Base-by-base conservation (phyloP, 129 eudicot genomes). In the Solidago caesia region DNA sequence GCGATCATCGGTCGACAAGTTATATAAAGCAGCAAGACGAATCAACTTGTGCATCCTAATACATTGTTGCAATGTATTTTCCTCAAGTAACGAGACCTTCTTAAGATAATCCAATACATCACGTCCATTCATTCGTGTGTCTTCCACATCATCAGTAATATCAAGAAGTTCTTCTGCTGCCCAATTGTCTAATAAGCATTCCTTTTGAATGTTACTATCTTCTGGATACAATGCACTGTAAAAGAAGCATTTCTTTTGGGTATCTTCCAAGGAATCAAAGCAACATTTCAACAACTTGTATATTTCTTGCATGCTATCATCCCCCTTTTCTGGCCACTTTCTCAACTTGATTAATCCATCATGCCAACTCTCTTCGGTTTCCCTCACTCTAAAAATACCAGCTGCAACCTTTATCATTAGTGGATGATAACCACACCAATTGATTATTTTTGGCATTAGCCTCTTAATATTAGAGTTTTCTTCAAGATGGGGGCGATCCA, bases 41-140 rank as follows among this genome's bases (percentile, higher is more conserved):
- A 81, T 81, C 68, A 60, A 65, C 63, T 81, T 81, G 62, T 81
- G 81, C 84, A 81, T 81, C 55, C 69, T 46, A 56, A 81, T 79
- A 29, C 66, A 70, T 43, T 44, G 46, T 15, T 64, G 64, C 6
- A 41, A 25, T 44, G 57, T 33, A 33, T 73, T 68, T 45, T 70
- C 81, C 45, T 81, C 81, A 1, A 81, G 61, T 7, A 81, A 75
- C 25, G 70, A 51, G 26, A 81, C 45, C 56, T 14, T 44, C 74
- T 75, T 81, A 27, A 81, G 62, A 63, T 46, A 26, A 7, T 44
- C 39, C 70, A 81, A 9, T 16, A 75, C 73, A 0, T n/a, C 27
- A 48, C 70, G 64, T 21, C 76, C 70, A 16, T 25, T 46, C 16
- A 11, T 71, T 13, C 53, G 82, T 16, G 49, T 55, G 5, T 42